A percentile compares a stretch with the other conserved stretches of the same genome.
These are phyloP conservation scores for Kwoniella newhampshirensis DNA, from an alignment of 768 basidiomycete species.

Conservation along the genomic window DNA sequence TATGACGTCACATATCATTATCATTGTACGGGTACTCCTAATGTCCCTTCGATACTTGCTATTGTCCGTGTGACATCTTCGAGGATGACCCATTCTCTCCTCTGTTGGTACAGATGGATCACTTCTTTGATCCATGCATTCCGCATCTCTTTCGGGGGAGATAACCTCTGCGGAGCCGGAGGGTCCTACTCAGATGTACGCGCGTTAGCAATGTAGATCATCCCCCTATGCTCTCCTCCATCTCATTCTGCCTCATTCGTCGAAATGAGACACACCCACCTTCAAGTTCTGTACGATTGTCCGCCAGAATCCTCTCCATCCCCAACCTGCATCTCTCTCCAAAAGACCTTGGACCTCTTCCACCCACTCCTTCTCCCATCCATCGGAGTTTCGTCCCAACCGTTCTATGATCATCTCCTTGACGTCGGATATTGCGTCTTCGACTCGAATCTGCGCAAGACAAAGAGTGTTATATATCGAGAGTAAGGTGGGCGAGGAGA, in stretches of 20 bases:
- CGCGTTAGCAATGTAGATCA: background rate
- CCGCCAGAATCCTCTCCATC: constrained; percentile 46
- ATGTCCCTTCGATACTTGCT: constrained; percentile 11
- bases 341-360: constrained; percentile 48
- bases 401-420: constrained; percentile 37
- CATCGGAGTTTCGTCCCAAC: constrained; percentile 19
- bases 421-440: constrained; percentile 46
- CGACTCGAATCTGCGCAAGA: constrained; percentile 47
- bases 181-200: constrained; percentile 1
- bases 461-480: constrained; percentile 51
- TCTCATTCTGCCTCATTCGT: too few relatives aligned
- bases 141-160: constrained; percentile 10
- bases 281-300: constrained; percentile 35
- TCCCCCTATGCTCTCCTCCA: too few relatives aligned
- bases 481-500: constrained; percentile 40
- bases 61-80: constrained; percentile 11
- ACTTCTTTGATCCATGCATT: constrained; percentile 19
- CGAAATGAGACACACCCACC: constrained; percentile 19
- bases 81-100: constrained; percentile 22
- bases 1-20: background rate
- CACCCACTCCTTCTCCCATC: constrained; percentile 49
- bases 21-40: too few relatives aligned
- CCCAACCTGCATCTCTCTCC: constrained; percentile 51
- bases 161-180: constrained; percentile 5
- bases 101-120: constrained; percentile 13